These are phyloP conservation scores for Ziziphus jujuba DNA, from an alignment of 306 rosid species.

Conservation along the genomic window DNA sequence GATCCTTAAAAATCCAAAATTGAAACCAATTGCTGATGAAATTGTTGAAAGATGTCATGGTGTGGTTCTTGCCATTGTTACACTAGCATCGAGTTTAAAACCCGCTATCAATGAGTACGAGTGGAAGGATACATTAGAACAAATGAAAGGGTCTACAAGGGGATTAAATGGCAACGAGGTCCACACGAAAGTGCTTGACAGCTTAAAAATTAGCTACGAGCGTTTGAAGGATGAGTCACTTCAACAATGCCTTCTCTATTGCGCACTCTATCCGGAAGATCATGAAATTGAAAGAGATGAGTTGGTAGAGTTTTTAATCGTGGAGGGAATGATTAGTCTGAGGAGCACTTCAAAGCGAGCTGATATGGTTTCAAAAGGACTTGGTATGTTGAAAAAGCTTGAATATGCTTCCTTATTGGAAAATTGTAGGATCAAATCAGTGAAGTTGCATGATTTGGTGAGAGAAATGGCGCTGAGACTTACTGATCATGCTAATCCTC, in stretches of 20 bases:
- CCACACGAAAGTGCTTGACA: not conserved
- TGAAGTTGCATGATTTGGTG: too few species aligned
- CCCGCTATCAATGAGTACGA: not conserved
- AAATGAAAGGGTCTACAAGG: not conserved
- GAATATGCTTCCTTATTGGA: too few species aligned
- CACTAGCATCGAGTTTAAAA: constrained; percentile 16
- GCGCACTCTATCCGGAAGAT: too few species aligned
- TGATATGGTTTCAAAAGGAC: too few species aligned
- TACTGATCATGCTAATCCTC: not conserved
- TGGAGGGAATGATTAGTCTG: too few species aligned
- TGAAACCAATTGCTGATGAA: not conserved
- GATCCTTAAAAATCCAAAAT: not conserved
- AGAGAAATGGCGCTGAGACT: not conserved
- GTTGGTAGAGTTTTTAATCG: too few species aligned
- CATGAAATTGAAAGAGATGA: too few species aligned
- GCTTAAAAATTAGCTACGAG: constrained; percentile 11
- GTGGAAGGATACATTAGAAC: constrained; percentile 3
- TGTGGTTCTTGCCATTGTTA: constrained; percentile 18
- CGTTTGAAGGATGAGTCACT: constrained; percentile 1
- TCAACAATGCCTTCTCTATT: too few species aligned
- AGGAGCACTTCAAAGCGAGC: too few species aligned
- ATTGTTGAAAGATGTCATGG: not conserved
- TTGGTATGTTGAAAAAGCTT: too few species aligned
- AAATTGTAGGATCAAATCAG: too few species aligned
- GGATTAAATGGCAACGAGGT: constrained; percentile 5